Percentiles rank a stretch among this genome's conserved stretches.
These are phyloP conservation scores for Myxozyma lipomycoides DNA, from an alignment of 805 yeast genomes.

Conservation along the genomic window DNA sequence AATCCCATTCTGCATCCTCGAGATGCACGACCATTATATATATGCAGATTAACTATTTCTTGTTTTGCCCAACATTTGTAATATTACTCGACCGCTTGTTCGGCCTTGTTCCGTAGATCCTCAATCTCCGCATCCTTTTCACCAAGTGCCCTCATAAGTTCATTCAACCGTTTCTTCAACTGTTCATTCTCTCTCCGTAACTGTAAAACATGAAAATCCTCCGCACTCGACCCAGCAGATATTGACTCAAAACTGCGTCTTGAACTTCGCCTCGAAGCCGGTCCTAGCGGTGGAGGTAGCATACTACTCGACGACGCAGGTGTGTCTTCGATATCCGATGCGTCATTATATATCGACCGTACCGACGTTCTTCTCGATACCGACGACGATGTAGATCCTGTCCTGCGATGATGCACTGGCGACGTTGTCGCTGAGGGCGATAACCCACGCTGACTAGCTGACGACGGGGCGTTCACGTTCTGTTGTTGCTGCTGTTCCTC, in stretches of 20 bases:
- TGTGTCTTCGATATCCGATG: constrained; percentile 27
- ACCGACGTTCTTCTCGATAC: constrained; percentile 32
- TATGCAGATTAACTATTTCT: too few relatives aligned
- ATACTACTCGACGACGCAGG: constrained; percentile 8
- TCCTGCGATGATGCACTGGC: constrained; percentile 23
- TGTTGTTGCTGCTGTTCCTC: constrained; percentile 44
- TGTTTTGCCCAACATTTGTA: too few relatives aligned
- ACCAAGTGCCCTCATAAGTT: constrained; percentile 28
- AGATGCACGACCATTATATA: too few relatives aligned
- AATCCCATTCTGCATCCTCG: too few relatives aligned
- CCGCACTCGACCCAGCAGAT: constrained; percentile 21
- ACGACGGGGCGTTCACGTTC: constrained; percentile 10
- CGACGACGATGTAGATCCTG: constrained; percentile 34
- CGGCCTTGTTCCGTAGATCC: constrained; percentile 11
- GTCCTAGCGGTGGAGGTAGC: constrained; percentile 6
- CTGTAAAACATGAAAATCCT: constrained; percentile 23
- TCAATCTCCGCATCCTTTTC: constrained; percentile 35
- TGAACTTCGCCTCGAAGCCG: constrained; percentile 26
- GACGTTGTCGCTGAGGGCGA: background rate
- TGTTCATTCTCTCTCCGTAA: constrained; percentile 34
- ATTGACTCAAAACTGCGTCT: constrained; percentile 30
- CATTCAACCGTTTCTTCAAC: constrained; percentile 34
- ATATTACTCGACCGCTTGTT: background rate
- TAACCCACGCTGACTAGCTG: background rate
- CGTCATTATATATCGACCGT: constrained; percentile 27